Conservation (phyloP, 1,284 basidiomycete genomes). For the Tilletia indica region DNA sequence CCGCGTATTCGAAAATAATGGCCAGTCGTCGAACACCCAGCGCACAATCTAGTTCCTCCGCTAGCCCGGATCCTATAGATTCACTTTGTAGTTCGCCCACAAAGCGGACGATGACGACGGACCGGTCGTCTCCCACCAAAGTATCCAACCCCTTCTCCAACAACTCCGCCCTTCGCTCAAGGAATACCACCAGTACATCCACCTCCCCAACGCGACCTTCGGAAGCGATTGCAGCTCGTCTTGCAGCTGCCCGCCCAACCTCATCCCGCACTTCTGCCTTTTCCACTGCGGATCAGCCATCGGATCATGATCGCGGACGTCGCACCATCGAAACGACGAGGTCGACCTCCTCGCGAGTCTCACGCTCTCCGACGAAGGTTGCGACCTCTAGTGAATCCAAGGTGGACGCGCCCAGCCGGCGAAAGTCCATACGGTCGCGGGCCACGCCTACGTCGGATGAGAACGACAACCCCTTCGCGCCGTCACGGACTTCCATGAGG, state of each 20-base stretch:
- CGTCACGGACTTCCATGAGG: neutral
- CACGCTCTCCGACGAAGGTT: neutral
- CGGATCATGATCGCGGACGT: neutral
- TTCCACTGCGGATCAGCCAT: neutral
- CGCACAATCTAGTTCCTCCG: neutral
- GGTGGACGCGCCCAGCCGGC: neutral
- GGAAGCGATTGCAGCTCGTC: neutral
- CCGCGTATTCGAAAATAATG: too few relatives aligned
- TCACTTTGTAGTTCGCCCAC: neutral
- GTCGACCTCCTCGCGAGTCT: neutral
- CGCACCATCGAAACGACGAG: neutral
- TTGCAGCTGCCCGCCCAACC: neutral
- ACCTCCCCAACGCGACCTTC: neutral
- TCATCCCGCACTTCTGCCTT: neutral
- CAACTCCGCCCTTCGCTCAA: neutral
- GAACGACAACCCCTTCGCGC: constrained; percentile 8
- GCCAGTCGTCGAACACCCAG: too few relatives aligned
- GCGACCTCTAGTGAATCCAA: neutral
- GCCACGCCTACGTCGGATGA: neutral
- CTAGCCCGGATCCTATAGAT: neutral
- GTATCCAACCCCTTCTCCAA: neutral
- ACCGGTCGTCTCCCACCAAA: neutral
- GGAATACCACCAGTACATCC: neutral
- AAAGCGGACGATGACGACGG: neutral
- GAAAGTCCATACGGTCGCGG: neutral